Conservation (phyloP, 2,329 filamentous ascomycete genomes). For the Fusarium secorum region DNA sequence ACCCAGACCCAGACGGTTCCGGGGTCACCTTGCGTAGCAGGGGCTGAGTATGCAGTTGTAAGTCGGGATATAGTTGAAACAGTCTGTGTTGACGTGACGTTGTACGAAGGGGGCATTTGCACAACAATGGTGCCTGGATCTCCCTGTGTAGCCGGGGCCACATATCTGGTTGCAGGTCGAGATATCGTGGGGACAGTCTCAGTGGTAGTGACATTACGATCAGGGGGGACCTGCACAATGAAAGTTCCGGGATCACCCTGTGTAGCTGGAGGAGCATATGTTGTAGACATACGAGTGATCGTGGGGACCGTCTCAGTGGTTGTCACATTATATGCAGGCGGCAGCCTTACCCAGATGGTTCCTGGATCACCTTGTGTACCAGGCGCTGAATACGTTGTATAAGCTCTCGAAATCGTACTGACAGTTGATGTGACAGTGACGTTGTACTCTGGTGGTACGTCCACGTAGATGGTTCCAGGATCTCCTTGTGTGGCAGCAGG, state of each 20-base stretch:
- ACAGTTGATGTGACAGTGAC: not conserved
- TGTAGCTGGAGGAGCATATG: constrained; percentile 2
- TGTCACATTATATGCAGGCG: constrained; percentile 9
- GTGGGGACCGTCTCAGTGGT: not conserved
- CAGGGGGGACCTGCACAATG: constrained; percentile 1
- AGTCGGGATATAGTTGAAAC: not conserved
- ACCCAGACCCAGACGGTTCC: not conserved
- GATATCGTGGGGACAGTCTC: not conserved
- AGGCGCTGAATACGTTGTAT: not conserved
- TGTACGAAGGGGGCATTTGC: not conserved
- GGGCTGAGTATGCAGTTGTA: not conserved
- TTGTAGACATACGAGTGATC: not conserved
- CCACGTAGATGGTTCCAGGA: not conserved
- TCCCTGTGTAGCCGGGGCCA: not conserved
- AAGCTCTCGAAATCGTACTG: not conserved
- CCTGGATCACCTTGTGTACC: constrained; percentile 5
- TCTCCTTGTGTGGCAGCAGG: constrained; percentile 8
- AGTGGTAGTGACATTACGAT: not conserved
- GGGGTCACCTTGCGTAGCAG: constrained; percentile 1
- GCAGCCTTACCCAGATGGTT: not conserved
- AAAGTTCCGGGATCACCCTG: constrained; percentile 10
- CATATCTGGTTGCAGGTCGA: not conserved
- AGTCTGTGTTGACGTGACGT: constrained; percentile 1
- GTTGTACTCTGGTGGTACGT: not conserved
- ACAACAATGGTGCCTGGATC: constrained; percentile 9